Base-by-base conservation (phyloP, 495 filamentous ascomycete species). In the Cladorrhinum samala region DNA sequence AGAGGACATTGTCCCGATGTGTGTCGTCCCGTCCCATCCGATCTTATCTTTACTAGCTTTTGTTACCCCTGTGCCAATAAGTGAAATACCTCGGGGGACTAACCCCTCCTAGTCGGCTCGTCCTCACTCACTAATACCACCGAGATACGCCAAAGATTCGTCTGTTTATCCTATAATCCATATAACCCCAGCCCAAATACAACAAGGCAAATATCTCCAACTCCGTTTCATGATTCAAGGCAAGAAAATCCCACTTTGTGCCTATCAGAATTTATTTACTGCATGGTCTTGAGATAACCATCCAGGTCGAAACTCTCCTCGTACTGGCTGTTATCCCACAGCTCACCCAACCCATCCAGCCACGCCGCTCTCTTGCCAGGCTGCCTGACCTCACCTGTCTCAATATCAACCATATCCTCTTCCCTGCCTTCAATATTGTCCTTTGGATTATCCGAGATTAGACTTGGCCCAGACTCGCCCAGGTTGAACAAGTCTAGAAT, bases 311-410 rank as follows among this genome's bases (percentile, higher is more conserved):
- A 98, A 69, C 93, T 91, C 72, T 96, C 92, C 69, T 95, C 90
- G 71, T 98, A 98, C 71, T 93, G 91, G 50, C 77, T 80, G 61
- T 95, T 91, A 65, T 98, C 93, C 92, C 92, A 97, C 47, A 98
- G 76, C 69, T 98, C 93, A 53, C 89, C 91, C 40, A 98, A 66
- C 60, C 95, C 94, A 65, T 97, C 93, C 40, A 97, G 71, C 79
- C 86, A 89, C n/a, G 75, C 72, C 36, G 91, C 91, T 76, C 93
- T 96, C 79, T 95, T 95, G 53, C 93, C 91, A 66, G 93, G 95
- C 70, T 95, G 89, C 62, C 89, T 83, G 48, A 97, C 85, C 56
- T 96, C 86, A 33, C 93, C 93, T 8, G 85, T 88, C 53, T 91
- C 90, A 55, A 86, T 84, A 62, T 96, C 92, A 42, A 96, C 89